These are phyloP conservation scores for Ilyonectria robusta DNA, from an alignment of 2,329 filamentous ascomycete genomes.

Conservation along the genomic window DNA sequence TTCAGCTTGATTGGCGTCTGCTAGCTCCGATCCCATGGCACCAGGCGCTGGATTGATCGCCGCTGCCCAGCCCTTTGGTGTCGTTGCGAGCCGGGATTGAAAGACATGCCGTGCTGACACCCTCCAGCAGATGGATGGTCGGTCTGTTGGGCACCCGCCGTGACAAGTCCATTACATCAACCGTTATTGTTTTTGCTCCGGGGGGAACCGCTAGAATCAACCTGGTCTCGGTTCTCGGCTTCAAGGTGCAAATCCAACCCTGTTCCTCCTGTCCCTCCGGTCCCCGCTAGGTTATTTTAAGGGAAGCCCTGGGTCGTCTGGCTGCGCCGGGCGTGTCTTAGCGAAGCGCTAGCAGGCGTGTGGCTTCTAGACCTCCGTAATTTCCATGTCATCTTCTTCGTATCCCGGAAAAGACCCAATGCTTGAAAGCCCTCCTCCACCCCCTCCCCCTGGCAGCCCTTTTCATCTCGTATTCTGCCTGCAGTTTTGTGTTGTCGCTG, in stretches of 20 bases:
- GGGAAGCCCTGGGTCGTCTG: background rate
- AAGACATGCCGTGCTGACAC: background rate
- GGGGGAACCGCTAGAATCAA: background rate
- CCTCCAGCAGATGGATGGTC: too few relatives aligned
- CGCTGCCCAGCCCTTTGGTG: background rate
- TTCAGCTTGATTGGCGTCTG: constrained; percentile 3
- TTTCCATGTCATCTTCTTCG: constrained; percentile 12
- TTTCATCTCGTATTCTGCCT: constrained; percentile 3
- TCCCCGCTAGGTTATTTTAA: background rate
- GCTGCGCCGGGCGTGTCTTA: background rate
- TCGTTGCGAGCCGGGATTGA: background rate
- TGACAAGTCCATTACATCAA: background rate
- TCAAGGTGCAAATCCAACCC: background rate
- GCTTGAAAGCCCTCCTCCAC: background rate
- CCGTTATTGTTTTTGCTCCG: background rate
- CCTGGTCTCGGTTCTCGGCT: background rate
- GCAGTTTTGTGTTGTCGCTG: background rate
- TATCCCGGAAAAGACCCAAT: constrained; percentile 1
- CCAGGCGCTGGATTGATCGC: background rate
- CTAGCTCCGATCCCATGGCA: constrained; percentile 5
- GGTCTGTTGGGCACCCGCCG: too few relatives aligned
- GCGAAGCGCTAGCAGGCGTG: background rate
- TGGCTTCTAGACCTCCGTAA: constrained; percentile 1
- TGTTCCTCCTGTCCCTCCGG: background rate
- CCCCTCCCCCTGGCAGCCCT: background rate